phyloP scores from a whole-genome alignment of 345 rosid species.

The Hevea brasiliensis region DNA sequence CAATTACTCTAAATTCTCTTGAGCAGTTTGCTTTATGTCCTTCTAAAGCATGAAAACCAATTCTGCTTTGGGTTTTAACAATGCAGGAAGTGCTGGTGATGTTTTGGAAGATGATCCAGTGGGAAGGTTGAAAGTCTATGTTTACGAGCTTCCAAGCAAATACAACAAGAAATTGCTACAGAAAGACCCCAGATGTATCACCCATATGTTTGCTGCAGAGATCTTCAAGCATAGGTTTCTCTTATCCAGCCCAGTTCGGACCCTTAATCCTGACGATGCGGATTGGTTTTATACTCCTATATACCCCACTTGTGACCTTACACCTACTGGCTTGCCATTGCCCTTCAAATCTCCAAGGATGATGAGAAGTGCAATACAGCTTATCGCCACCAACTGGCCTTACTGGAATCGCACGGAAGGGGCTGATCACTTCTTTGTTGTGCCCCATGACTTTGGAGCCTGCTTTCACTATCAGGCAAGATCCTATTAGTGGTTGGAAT shows the following conservation, averaged over 20 bases:
- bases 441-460: conserved; percentile 95
- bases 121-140: conserved; percentile 79
- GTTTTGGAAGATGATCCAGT: conserved; percentile 94
- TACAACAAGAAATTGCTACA: conserved; percentile 89
- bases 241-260: conserved; percentile 82
- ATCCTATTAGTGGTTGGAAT: not conserved
- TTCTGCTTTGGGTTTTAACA: conserved; percentile 13
- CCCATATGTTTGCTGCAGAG: conserved; percentile 98
- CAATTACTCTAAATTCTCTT: not conserved
- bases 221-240: conserved; percentile 90
- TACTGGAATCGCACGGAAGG: conserved; percentile 95
- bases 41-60: not conserved
- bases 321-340: conserved; percentile 90
- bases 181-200: conserved; percentile 91
- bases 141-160: conserved; percentile 92
- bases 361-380: conserved; percentile 91
- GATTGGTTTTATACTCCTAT: conserved; percentile 96
- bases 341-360: conserved; percentile 93
- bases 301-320: conserved; percentile 90
- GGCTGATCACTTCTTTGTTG: conserved; percentile 95
- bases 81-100: conserved; percentile 94
- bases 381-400: conserved; percentile 83
- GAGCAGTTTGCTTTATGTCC: not conserved
- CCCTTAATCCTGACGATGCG: conserved; percentile 83
- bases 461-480: conserved; percentile 91